phyloP scores from a whole-genome alignment of 768 basidiomycete species.

The Podaxis sp. region DNA sequence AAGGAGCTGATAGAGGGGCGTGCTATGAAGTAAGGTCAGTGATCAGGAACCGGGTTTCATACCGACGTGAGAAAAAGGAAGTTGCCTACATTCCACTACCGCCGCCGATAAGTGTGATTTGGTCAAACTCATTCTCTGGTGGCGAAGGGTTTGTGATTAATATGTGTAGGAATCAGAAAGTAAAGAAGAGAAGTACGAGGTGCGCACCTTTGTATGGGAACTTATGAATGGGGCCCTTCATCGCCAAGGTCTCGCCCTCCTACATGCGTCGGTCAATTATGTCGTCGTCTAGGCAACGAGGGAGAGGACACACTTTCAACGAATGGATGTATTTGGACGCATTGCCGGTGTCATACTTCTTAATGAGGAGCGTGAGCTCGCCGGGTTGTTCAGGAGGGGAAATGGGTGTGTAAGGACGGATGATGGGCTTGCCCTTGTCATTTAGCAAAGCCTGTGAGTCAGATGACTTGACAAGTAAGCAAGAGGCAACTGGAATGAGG shows the following conservation, averaged over 20 bases:
- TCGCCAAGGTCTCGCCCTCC: slow-evolving; percentile 76
- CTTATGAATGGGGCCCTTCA: slow-evolving; percentile 93
- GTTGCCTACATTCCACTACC: slow-evolving; percentile 83
- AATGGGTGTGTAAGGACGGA: slow-evolving; percentile 92
- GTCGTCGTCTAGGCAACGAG: background rate
- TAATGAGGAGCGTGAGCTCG: slow-evolving; percentile 79
- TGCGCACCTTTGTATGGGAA: slow-evolving; percentile 77
- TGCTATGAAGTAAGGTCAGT: slow-evolving; percentile 38
- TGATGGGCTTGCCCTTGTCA: slow-evolving; percentile 82
- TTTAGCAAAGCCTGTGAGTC: slow-evolving; percentile 64
- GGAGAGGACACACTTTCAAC: slow-evolving; percentile 49
- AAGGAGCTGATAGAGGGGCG: slow-evolving; percentile 83
- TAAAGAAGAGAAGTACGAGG: background rate
- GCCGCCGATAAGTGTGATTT: slow-evolving; percentile 89
- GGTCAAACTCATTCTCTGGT: slow-evolving; percentile 79
- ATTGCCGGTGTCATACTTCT: slow-evolving; percentile 81
- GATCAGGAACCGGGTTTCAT: too few relatives aligned
- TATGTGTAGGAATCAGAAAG: background rate
- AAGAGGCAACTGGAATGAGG: slow-evolving; percentile 76
- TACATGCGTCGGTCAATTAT: slow-evolving; percentile 16
- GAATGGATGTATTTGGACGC: slow-evolving; percentile 82
- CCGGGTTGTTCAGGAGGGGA: slow-evolving; percentile 75
- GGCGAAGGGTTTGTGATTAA: background rate
- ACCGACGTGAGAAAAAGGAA: slow-evolving; percentile 3
- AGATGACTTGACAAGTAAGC: slow-evolving; percentile 75